phyloP scores from a whole-genome alignment of 768 basidiomycete genomes.

The Termitomyces sp. region DNA sequence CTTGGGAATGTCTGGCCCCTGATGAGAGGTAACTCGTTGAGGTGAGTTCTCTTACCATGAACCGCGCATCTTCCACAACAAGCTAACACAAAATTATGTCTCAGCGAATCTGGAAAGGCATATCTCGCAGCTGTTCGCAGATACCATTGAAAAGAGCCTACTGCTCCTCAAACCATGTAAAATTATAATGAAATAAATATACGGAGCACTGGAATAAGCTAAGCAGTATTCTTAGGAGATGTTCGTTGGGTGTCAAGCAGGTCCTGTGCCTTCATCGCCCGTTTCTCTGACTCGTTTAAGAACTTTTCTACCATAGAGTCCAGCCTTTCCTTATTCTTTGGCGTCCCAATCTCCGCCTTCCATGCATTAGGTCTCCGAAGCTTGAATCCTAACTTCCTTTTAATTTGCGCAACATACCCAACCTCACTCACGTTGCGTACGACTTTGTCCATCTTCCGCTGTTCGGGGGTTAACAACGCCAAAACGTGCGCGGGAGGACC shows the following conservation, averaged over 20 bases:
- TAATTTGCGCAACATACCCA: conserved; percentile 69
- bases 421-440: conserved; percentile 55
- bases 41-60: conserved; percentile 19
- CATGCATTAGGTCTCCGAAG: conserved; percentile 36
- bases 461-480: conserved; percentile 43
- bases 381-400: conserved; percentile 50
- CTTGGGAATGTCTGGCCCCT: conserved; percentile 45
- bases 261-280: conserved; percentile 8
- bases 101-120: conserved; percentile 36
- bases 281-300: conserved; percentile 24
- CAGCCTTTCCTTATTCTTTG: conserved; percentile 25
- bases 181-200: background rate
- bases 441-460: conserved; percentile 46
- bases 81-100: background rate
- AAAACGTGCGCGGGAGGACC: conserved; percentile 66
- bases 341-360: conserved; percentile 25
- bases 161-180: background rate
- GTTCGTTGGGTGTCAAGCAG: background rate
- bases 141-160: conserved; percentile 24
- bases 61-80: background rate
- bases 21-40: conserved; percentile 31
- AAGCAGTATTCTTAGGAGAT: background rate
- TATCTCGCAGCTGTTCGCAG: conserved; percentile 38
- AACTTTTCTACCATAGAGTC: conserved; percentile 21
- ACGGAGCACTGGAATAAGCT: background rate